Evolutionary conservation across 2,329 filamentous ascomycete species (phyloP).

Genomic region (Fusarium odoratissimum): DNA sequence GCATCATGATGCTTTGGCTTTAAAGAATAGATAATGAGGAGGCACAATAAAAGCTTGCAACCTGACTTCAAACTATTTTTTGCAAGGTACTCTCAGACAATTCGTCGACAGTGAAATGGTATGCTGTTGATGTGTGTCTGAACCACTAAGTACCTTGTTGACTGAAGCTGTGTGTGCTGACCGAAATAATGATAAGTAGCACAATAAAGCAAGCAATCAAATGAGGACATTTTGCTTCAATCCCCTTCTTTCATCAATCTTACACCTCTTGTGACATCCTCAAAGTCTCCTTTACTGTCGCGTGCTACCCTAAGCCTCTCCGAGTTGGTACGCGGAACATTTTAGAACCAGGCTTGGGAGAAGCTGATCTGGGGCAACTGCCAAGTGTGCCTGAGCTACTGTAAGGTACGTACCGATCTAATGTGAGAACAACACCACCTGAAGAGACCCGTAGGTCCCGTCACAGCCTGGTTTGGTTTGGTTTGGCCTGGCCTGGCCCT

Average conservation of each 20-base stretch:
- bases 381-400: conserved; percentile 27
- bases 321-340: neutral
- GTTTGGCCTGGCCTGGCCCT: conserved; percentile 1
- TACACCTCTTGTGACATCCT: neutral
- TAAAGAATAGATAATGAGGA: conserved; percentile 40
- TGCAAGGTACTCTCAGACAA: neutral
- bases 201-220: neutral
- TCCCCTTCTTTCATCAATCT: neutral
- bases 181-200: neutral
- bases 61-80: neutral
- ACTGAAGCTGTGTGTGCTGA: neutral
- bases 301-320: neutral
- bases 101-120: neutral
- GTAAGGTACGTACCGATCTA: conserved; percentile 35
- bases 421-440: conserved; percentile 36
- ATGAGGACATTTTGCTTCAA: neutral
- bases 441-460: neutral
- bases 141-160: neutral
- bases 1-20: conserved; percentile 44
- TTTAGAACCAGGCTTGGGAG: neutral
- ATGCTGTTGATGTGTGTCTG: neutral
- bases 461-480: conserved; percentile 1
- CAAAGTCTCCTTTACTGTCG: neutral
- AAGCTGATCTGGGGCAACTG: neutral
- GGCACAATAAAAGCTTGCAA: neutral